phyloP scores from a whole-genome alignment of 2,329 filamentous ascomycete species.

The Botryotinia calthae region DNA sequence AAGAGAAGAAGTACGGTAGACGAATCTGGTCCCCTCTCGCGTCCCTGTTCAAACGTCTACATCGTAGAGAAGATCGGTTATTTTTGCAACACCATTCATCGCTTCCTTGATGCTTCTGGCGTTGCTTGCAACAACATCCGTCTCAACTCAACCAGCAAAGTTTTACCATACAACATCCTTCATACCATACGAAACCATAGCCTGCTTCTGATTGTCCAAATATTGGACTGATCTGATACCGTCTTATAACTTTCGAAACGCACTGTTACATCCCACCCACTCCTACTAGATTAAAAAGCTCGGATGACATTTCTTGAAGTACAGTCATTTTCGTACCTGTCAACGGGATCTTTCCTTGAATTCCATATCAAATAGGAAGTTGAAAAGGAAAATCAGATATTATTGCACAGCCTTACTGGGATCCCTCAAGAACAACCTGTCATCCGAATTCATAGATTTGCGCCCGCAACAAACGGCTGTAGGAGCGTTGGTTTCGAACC shows the following conservation, averaged over 20 bases:
- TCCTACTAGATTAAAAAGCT: conserved; percentile 21
- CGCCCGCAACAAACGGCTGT: conserved; percentile 30
- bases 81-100: conserved; percentile 11
- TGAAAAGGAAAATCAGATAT: background rate
- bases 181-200: conserved; percentile 44
- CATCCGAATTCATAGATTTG: conserved; percentile 26
- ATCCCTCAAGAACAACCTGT: conserved; percentile 33
- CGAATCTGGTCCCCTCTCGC: background rate
- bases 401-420: background rate
- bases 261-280: conserved; percentile 45
- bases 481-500: conserved; percentile 26
- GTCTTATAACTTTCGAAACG: conserved; percentile 41
- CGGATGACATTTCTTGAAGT: conserved; percentile 39
- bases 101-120: conserved; percentile 24
- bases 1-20: background rate
- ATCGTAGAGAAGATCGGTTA: background rate
- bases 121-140: conserved; percentile 15
- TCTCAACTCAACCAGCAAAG: conserved; percentile 16
- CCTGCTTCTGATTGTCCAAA: conserved; percentile 46
- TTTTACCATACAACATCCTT: background rate
- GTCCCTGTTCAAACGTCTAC: background rate
- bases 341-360: background rate
- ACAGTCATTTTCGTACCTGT: conserved; percentile 22
- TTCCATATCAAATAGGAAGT: background rate
- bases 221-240: conserved; percentile 14